A percentile compares a stretch with the other conserved stretches of the same genome.
These are phyloP conservation scores for Selaginella moellendorffii DNA, from an alignment of 75 land plant species.

Conservation along the genomic window DNA sequence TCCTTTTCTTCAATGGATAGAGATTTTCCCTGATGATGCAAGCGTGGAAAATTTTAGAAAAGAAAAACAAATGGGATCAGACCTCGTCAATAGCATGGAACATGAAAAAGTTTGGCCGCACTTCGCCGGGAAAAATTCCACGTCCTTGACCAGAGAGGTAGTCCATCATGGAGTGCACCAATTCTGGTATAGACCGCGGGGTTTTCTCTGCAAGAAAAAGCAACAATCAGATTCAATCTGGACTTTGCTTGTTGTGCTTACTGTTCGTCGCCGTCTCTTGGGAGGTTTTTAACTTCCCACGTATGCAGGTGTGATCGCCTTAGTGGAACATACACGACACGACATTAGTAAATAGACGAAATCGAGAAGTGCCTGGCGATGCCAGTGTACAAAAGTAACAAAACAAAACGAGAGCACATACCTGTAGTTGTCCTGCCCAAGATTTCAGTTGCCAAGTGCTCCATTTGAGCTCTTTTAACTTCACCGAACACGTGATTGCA, in stretches of 20 bases:
- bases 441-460: neutral
- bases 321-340: too few relatives aligned
- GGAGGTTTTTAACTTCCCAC: neutral
- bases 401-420: neutral
- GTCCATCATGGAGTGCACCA: neutral
- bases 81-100: neutral
- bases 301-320: neutral
- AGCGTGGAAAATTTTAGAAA: neutral
- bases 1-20: neutral
- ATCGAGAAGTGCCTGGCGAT: too few relatives aligned
- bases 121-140: neutral
- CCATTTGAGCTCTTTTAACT: neutral
- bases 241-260: too few relatives aligned
- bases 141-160: neutral
- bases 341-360: too few relatives aligned
- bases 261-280: neutral
- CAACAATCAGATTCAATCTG: too few relatives aligned
- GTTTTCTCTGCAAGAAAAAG: neutral
- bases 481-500: neutral
- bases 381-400: neutral
- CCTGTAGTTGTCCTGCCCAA: neutral
- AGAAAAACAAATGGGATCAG: neutral
- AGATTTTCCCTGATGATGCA: neutral
- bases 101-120: neutral
- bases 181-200: neutral